Conservation (phyloP, 768 basidiomycete genomes). For the Mycena albidolilacea region DNA sequence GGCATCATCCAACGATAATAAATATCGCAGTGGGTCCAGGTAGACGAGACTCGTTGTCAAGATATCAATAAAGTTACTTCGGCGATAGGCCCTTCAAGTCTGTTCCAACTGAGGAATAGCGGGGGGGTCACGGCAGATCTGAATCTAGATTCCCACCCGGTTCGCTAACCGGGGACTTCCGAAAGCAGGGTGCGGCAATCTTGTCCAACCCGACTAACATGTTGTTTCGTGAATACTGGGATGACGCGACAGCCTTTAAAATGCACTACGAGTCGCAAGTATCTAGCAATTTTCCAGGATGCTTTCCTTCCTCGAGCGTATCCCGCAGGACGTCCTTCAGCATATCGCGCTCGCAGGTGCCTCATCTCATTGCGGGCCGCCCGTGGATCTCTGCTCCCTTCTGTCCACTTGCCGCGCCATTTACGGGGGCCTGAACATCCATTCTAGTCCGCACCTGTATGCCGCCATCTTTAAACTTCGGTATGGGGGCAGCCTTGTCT, state of each 20-base stretch:
- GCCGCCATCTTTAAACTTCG: constrained; percentile 66
- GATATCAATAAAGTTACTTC: constrained; percentile 28
- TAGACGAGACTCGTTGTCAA: constrained; percentile 5
- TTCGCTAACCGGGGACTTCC: constrained; percentile 10
- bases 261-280: constrained; percentile 20
- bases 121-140: constrained; percentile 11
- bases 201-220: constrained; percentile 33
- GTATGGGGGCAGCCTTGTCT: constrained; percentile 59
- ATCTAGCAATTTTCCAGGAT: constrained; percentile 45
- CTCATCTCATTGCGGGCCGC: constrained; percentile 55
- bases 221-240: constrained; percentile 35
- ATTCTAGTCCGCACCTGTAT: constrained; percentile 67
- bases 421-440: constrained; percentile 58
- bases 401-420: constrained; percentile 62
- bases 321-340: constrained; percentile 72
- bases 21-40: constrained; percentile 25
- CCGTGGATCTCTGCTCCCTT: constrained; percentile 59
- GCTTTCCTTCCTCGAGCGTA: constrained; percentile 60
- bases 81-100: constrained; percentile 24
- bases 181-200: constrained; percentile 22
- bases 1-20: neutral
- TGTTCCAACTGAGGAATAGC: constrained; percentile 20
- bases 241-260: constrained; percentile 39
- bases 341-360: constrained; percentile 66
- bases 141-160: constrained; percentile 16